Percentiles rank a stretch among this genome's conserved stretches.
These are phyloP conservation scores for Davidsoniella eucalypti DNA, from an alignment of 2,329 filamentous ascomycete genomes.

Conservation along the genomic window DNA sequence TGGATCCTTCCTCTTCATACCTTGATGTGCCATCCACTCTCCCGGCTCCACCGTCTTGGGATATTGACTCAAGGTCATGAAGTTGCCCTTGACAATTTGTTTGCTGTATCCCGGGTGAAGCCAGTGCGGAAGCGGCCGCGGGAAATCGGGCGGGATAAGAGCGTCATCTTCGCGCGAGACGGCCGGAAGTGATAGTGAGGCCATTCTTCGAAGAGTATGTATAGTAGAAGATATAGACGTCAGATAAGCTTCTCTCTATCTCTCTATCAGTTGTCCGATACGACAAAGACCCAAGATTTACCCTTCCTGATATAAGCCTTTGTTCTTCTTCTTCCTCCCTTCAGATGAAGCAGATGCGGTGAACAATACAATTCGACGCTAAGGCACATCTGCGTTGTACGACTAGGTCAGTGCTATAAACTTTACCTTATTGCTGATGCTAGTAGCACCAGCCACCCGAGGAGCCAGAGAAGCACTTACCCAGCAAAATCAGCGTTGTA, in stretches of 20 bases:
- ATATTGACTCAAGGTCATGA: slow-evolving; percentile 72
- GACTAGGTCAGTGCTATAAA: too few species aligned
- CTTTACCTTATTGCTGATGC: too few species aligned
- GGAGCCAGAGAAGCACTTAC: too few species aligned
- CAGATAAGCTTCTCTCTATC: neutral
- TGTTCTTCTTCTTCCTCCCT: too few species aligned
- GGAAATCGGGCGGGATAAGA: slow-evolving; percentile 11
- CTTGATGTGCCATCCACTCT: slow-evolving; percentile 78
- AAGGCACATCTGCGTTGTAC: too few species aligned
- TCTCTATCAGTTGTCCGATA: neutral
- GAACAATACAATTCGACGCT: too few species aligned
- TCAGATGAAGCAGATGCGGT: too few species aligned
- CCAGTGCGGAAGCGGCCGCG: slow-evolving; percentile 39
- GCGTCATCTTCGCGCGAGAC: slow-evolving; percentile 10
- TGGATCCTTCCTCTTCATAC: slow-evolving; percentile 27
- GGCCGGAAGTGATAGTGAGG: slow-evolving; percentile 5
- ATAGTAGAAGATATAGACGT: neutral
- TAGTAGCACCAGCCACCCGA: too few species aligned
- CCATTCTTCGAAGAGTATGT: neutral
- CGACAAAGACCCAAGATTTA: too few species aligned
- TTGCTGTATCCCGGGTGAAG: slow-evolving; percentile 50
- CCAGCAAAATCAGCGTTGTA: too few species aligned
- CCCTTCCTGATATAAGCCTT: too few species aligned
- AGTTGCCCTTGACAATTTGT: slow-evolving; percentile 78
- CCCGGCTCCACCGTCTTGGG: slow-evolving; percentile 71